Evolutionary conservation across 2,329 filamentous ascomycete species (phyloP), one percentile per base, ranked within the genome.

Genomic region (Diaporthe ampelina): DNA sequence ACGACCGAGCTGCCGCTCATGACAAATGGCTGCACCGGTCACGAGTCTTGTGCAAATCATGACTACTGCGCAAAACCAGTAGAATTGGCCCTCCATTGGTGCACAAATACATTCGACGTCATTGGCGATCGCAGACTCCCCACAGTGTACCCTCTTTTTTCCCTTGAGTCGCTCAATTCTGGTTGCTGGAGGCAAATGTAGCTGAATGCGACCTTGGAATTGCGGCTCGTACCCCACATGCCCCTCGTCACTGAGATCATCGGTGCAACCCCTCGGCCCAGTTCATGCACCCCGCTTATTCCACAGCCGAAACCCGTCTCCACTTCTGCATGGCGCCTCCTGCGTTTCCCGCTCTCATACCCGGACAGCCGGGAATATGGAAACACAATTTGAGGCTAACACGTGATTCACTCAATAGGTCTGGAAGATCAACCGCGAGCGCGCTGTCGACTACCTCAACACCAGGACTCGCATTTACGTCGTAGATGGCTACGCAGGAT

Each of bases 371-470:
- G 45, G 43, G 50, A 56, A 57, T 43, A 40, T 45, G 58, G 29
- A 52, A 48, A 29, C 26, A 32, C 11, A 26, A 61, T 1, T 13
- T 4, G 26, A 43, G 32, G 48, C 81, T 83, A 79, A 83, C 80
- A 79, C 56, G 78, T 79, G 81, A 75, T 72, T 8, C 50, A 74
- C 48, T 48, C 71, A 63, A 69, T 80, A 99, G 97, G 96, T 98
- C 85, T 99, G 97, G 97, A 95, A 95, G 82, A 99, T 99, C 88
- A 99, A 99, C 92, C 93, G 97, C 81, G 97, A 99, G 86, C 95
- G 97, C 88, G 97, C 97, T 76, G 92, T 99, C 84, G 97, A 99
- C 88, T 99, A 99, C 88, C 92, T 99, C 81, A 99, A 99, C 91
- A 99, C 97, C 78, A 92, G 97, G 81, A 98, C 97, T 85, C 95